Conservation (phyloP, 2,329 filamentous ascomycete genomes). For the Fusarium austroafricanum region DNA sequence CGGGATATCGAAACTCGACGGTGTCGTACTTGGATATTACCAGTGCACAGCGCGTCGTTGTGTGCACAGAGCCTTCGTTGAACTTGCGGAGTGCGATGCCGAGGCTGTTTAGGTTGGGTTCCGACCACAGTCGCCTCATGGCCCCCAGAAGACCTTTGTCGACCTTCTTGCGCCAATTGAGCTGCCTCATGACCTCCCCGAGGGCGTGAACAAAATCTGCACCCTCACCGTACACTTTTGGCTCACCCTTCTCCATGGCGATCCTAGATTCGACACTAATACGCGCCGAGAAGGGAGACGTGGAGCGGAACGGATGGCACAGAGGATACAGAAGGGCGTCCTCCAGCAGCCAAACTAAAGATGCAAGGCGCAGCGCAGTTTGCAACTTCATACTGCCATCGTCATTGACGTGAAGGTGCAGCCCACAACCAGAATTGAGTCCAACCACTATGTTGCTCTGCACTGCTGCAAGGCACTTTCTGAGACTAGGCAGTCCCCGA, state of each 20-base stretch:
- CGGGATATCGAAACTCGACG: slow-evolving; percentile 47
- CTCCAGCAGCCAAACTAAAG: slow-evolving; percentile 43
- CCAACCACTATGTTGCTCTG: slow-evolving; percentile 37
- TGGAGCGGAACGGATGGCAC: slow-evolving; percentile 40
- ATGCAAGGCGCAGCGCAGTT: slow-evolving; percentile 34
- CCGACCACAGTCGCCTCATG: slow-evolving; percentile 38
- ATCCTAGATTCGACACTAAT: slow-evolving; percentile 38
- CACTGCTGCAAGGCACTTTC: slow-evolving; percentile 31
- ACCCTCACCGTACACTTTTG: slow-evolving; percentile 21
- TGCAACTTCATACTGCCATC: slow-evolving; percentile 23
- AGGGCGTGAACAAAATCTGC: slow-evolving; percentile 10
- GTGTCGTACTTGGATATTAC: slow-evolving; percentile 44
- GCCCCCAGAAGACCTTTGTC: slow-evolving; percentile 11
- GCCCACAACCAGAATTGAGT: slow-evolving; percentile 43
- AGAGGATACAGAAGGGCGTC: slow-evolving; percentile 37
- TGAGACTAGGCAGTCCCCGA: slow-evolving; percentile 36
- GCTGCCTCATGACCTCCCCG: not conserved
- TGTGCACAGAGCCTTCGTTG: slow-evolving; percentile 38
- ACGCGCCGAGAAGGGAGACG: slow-evolving; percentile 31
- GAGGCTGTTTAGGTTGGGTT: slow-evolving; percentile 16
- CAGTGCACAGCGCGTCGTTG: slow-evolving; percentile 41
- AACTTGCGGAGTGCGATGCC: slow-evolving; percentile 37
- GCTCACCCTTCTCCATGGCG: slow-evolving; percentile 13
- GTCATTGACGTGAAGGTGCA: slow-evolving; percentile 46
- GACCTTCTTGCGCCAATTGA: slow-evolving; percentile 22